Percentiles rank a stretch among this genome's conserved stretches.
Conservation (phyloP, 257 asterid genomes). For the Cynanchum wilfordii region DNA sequence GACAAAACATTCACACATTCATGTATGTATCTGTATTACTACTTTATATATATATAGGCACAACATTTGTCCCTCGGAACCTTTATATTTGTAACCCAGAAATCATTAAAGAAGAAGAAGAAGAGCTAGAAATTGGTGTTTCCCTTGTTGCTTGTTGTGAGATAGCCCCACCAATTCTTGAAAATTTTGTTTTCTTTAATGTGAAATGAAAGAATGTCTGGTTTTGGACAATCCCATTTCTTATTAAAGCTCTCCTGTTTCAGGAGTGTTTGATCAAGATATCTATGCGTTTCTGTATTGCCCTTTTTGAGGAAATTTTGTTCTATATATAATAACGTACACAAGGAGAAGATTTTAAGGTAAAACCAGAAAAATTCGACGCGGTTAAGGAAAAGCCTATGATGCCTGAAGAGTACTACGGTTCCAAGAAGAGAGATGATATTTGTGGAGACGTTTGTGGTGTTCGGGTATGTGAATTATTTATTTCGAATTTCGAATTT, state of each 20-base stretch:
- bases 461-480: constrained; percentile 38
- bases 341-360: constrained; percentile 3
- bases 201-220: not conserved
- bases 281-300: not conserved
- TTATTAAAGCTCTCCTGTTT: not conserved
- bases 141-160: not conserved
- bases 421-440: constrained; percentile 54
- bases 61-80: not conserved
- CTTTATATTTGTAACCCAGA: not conserved
- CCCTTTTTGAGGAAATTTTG: not conserved
- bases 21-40: not conserved
- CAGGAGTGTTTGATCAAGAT: constrained; percentile 6
- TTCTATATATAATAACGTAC: not conserved
- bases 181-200: not conserved
- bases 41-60: not conserved
- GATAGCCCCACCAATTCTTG: not conserved
- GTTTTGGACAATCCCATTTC: not conserved
- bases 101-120: not conserved
- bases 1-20: not conserved
- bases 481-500: not conserved
- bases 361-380: not conserved
- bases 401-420: constrained; percentile 38
- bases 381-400: constrained; percentile 6
- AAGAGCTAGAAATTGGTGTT: not conserved
- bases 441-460: constrained; percentile 51